Percentiles rank a stretch among this genome's conserved stretches.
These are phyloP conservation scores for Dittrichia graveolens DNA, from an alignment of 129 eudicot genomes.

Conservation along the genomic window DNA sequence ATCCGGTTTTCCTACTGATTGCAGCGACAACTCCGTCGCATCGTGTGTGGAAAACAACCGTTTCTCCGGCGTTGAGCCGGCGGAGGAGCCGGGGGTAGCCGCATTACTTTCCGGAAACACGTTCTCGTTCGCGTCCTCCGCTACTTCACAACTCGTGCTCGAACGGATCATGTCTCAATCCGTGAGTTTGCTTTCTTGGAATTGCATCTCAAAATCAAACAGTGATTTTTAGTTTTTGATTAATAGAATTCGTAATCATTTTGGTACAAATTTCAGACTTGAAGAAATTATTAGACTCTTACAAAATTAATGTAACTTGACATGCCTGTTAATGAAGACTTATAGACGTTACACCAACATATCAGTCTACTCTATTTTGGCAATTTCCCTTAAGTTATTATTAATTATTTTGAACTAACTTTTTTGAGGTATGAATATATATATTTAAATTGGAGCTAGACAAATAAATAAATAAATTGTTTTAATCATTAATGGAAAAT, in stretches of 20 bases:
- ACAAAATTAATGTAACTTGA: too few species aligned
- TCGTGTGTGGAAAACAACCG: constrained; percentile 27
- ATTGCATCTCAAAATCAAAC: background rate
- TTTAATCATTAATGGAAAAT: background rate
- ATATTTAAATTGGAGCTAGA: too few species aligned
- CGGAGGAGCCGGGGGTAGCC: constrained; percentile 39
- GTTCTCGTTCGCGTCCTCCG: constrained; percentile 91
- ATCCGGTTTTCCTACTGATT: constrained; percentile 1
- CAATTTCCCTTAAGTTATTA: too few species aligned
- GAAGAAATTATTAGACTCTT: too few species aligned
- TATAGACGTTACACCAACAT: too few species aligned
- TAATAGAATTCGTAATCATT: background rate
- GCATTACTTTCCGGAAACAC: constrained; percentile 68
- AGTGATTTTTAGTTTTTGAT: background rate
- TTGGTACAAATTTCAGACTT: too few species aligned
- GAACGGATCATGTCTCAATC: constrained; percentile 98
- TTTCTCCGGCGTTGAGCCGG: constrained; percentile 39
- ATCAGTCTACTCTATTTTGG: too few species aligned
- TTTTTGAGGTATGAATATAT: too few species aligned
- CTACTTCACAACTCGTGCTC: constrained; percentile 89
- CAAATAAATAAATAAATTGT: too few species aligned
- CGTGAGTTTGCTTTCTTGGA: constrained; percentile 38
- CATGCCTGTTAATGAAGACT: too few species aligned
- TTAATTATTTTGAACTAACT: too few species aligned
- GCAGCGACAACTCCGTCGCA: constrained; percentile 28